Percentiles rank a stretch among this genome's conserved stretches.
Conservation (phyloP, 495 filamentous ascomycete species). For the Lasiosphaeria miniovina region DNA sequence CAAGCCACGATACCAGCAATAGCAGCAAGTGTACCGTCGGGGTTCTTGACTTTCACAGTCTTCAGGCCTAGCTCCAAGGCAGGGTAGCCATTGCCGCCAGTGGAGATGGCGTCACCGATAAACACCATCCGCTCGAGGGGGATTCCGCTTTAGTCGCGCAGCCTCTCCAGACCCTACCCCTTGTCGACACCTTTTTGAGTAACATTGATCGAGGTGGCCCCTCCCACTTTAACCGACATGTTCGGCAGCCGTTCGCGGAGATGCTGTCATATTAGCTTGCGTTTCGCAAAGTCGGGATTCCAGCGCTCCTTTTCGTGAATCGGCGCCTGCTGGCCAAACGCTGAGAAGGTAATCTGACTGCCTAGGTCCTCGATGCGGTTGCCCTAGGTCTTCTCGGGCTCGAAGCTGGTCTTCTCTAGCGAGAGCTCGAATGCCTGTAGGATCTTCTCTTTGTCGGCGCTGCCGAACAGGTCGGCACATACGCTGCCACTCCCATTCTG, state of each 20-base stretch:
- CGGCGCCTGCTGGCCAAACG: background rate
- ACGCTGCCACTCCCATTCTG: background rate
- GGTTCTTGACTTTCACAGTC: background rate
- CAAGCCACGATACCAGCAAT: background rate
- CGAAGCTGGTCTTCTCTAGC: background rate
- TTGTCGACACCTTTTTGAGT: background rate
- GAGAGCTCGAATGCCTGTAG: background rate
- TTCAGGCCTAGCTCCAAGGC: background rate
- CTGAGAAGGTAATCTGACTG: background rate
- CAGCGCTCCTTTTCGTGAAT: background rate
- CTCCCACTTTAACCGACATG: background rate
- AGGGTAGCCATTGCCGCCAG: background rate
- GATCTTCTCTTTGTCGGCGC: background rate
- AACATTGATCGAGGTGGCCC: background rate
- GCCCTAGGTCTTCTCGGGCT: background rate
- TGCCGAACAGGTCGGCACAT: background rate
- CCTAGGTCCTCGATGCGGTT: background rate
- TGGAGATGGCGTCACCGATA: background rate
- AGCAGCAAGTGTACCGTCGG: background rate
- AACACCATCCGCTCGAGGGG: background rate
- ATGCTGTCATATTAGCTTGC: background rate
- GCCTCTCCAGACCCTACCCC: background rate
- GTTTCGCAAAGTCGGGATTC: background rate
- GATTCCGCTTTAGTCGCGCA: background rate
- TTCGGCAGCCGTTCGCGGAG: background rate